Evolutionary conservation across 2,329 filamentous ascomycete genomes (phyloP), one percentile per base, ranked within the genome.

Genomic region (Hypoxylon rubiginosum): DNA sequence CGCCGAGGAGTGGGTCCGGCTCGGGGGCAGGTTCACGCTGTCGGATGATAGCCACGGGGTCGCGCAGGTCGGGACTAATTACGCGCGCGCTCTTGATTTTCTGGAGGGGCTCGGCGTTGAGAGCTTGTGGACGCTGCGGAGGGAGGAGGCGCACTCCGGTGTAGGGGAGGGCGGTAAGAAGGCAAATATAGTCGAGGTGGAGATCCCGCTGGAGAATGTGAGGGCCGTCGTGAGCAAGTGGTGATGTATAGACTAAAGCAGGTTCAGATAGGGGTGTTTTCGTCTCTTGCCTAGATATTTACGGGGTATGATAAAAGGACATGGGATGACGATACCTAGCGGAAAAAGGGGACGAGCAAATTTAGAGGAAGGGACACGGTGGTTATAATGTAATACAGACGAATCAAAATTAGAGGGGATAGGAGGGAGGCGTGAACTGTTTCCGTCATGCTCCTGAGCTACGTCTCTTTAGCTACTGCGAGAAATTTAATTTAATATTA

Each of bases 31-130:
- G 65, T 97, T 98, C 79, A 97, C 93, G 57, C 85, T 99, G 72
- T 97, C 93, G 6, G 96, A 99, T 78, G 96, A 99, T 80, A 97
- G 94, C 78, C 96, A 99, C 81, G 92, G 92, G 41, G 86, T 93
- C 63, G 91, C 87, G 1, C 95, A 99, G 76, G 86, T 99, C 4
- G 93, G 90, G n/a, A 90, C 93, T 54, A 95, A 97, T 76, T 98
- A 96, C 81, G 76, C 78, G 49, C 87, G 86, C 43, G 88, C 92
- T 4, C 80, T 97, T 62, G 83, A 87, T 0, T 97, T 92, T 77
- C 81, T 97, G 60, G 85, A 88, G 68, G 84, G 82, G 64, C 80
- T 93, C 11, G 90, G 89, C 4, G 88, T 95, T 26, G 75, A 80
- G 32, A 83, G 88, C 62, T 81, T 96, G 1, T 90, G 86, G 85